Percentiles rank a stretch among this genome's conserved stretches.
Evolutionary conservation across 202 grass and related monocot species (phyloP).

Genomic region (Bolboschoenoplectus hybrid): DNA sequence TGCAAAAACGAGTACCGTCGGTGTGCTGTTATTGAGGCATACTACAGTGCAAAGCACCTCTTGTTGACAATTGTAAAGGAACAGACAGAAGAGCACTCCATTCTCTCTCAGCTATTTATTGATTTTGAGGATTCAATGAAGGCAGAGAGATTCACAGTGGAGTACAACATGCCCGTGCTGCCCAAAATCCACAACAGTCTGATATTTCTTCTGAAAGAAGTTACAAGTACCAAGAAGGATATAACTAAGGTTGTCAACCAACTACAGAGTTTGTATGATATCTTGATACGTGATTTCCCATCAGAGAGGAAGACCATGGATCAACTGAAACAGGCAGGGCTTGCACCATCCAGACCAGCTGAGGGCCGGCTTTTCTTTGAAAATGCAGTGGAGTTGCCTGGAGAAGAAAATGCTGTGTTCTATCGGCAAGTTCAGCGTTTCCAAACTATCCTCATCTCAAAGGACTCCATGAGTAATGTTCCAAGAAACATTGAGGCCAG

Average conservation of each 20-base stretch:
- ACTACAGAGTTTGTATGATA: conserved; percentile 86
- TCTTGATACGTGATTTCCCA: conserved; percentile 84
- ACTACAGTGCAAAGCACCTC: conserved; percentile 82
- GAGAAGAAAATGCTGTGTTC: conserved; percentile 60
- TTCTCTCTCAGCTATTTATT: conserved; percentile 61
- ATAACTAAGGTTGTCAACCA: conserved; percentile 79
- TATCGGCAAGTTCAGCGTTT: conserved; percentile 82
- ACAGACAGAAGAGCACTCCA: conserved; percentile 61
- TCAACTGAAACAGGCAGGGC: conserved; percentile 72
- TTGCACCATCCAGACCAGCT: conserved; percentile 58
- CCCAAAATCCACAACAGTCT: conserved; percentile 63
- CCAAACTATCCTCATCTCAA: conserved; percentile 82
- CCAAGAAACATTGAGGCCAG: conserved; percentile 92
- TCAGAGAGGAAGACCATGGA: conserved; percentile 77
- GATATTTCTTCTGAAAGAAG: conserved; percentile 53
- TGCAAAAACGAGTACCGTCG: conserved; percentile 95
- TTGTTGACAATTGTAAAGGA: conserved; percentile 70
- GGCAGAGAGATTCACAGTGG: conserved; percentile 66
- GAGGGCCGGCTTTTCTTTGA: conserved; percentile 68
- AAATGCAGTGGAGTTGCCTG: conserved; percentile 67
- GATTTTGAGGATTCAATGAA: conserved; percentile 74
- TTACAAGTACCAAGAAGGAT: conserved; percentile 68
- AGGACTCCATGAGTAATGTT: conserved; percentile 88
- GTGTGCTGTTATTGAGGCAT: conserved; percentile 83
- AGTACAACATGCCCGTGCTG: conserved; percentile 76